These are phyloP conservation scores for Pseudozyma sp. DNA, from an alignment of 1,284 basidiomycete species.

Conservation along the genomic window DNA sequence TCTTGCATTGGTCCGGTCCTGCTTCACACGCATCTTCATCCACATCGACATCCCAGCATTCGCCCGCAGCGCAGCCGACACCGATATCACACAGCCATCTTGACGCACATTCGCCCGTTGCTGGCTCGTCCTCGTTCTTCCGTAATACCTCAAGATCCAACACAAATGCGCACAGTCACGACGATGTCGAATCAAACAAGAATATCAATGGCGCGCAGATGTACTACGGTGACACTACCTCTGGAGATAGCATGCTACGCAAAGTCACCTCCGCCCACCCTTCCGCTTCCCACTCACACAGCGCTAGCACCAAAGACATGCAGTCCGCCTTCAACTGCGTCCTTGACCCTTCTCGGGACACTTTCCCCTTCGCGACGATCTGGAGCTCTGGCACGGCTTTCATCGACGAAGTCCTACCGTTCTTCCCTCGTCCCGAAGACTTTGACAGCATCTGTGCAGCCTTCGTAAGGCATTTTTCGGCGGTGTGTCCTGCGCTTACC, in stretches of 20 bases:
- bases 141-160: constrained; percentile 5
- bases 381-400: constrained; percentile 48
- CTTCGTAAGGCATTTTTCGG: constrained; percentile 35
- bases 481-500: constrained; percentile 36
- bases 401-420: constrained; percentile 44
- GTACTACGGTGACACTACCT: constrained; percentile 32
- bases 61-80: not conserved
- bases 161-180: not conserved
- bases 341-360: constrained; percentile 40
- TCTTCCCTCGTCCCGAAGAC: constrained; percentile 38
- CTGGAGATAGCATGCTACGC: constrained; percentile 23
- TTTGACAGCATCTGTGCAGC: constrained; percentile 43
- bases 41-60: constrained; percentile 2
- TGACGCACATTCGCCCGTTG: constrained; percentile 9
- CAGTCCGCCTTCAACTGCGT: constrained; percentile 45
- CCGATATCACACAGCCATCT: constrained; percentile 1
- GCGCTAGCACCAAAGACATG: constrained; percentile 17
- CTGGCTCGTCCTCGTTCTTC: constrained; percentile 2
- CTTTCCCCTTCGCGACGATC: constrained; percentile 48
- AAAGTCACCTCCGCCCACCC: constrained; percentile 19
- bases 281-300: constrained; percentile 5
- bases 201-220: constrained; percentile 44
- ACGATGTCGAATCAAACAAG: constrained; percentile 25
- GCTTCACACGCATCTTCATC: constrained; percentile 22
- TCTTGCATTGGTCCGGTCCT: constrained; percentile 29